Conservation (phyloP, 2,329 filamentous ascomycete species). For the Dactylellina cionopaga region DNA sequence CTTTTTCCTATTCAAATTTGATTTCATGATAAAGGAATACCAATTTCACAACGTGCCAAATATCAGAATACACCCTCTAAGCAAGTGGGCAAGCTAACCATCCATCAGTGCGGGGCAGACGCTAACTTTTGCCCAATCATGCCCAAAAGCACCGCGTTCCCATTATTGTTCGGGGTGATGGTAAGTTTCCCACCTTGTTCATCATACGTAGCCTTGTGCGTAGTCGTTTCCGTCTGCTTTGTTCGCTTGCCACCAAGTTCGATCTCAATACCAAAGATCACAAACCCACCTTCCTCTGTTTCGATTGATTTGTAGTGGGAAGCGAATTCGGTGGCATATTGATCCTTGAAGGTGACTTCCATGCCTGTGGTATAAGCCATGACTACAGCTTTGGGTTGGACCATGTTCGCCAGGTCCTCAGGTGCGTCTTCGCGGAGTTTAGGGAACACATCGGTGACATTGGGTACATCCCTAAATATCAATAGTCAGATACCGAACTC, state of each 20-base stretch:
- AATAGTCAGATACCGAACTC: no score
- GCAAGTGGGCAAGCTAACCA: background rate
- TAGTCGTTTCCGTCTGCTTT: constrained; percentile 6
- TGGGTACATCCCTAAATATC: constrained; percentile 13
- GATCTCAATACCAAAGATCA: constrained; percentile 18
- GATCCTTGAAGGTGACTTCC: constrained; percentile 12
- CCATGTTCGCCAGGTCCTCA: constrained; percentile 7
- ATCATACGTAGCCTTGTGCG: constrained; percentile 21
- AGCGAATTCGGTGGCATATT: constrained; percentile 11
- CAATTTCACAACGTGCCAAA: no score
- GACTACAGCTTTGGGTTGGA: background rate
- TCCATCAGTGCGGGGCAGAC: no score
- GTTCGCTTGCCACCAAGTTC: background rate
- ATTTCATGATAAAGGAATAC: no score
- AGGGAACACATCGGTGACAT: constrained; percentile 11
- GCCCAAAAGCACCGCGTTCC: constrained; percentile 10
- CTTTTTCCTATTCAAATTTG: no score
- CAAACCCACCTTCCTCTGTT: constrained; percentile 1
- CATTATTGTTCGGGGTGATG: constrained; percentile 14
- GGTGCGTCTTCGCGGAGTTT: constrained; percentile 8
- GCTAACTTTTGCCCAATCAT: background rate
- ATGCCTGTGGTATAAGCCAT: constrained; percentile 21
- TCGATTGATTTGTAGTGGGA: constrained; percentile 19
- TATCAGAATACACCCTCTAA: no score
- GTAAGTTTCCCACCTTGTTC: constrained; percentile 6